Evolutionary conservation across 2,329 filamentous ascomycete species (phyloP), one percentile per base, ranked within the genome.

Genomic region (Cladosporium sp.): DNA sequence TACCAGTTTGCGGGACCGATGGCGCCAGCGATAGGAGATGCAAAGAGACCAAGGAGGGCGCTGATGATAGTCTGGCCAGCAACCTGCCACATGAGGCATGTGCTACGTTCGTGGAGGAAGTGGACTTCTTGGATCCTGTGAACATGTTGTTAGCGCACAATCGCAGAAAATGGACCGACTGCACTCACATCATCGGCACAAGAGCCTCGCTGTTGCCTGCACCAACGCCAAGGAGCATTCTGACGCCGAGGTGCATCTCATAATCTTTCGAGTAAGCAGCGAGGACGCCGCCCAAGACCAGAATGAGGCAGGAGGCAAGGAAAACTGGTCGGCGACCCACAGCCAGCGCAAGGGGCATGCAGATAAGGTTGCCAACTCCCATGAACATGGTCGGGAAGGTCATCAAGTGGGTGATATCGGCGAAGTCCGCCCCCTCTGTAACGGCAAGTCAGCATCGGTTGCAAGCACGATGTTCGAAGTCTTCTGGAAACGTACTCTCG

Each of bases 1-100:
- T 83, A 82, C 81, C 81, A 82, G 53, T 79, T 77, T 2, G 73
- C 66, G 0, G 79, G 76, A 0, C 78, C 79, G 7, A 82, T 79
- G 0, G 74, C 77, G 0, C 70, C 76, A 2, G 79, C 79, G 46
- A 83, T 81, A 1, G 79, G 79, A 5, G 78, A 77, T 1, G 80
- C 79, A 49, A 79, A 79, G 0, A 82, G 72, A 0, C 76, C 72
- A 65, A 73, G 79, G 3, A 80, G 70, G 0, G 79, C 75, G 1
- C 76, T 77, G 5, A 79, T 66, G 18, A 78, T 75, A 3, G 78
- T 77, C 54, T 82, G 79, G 11, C 78, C 76, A 0, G 79, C 76
- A 28, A 76, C 76, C 61, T 81, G 79, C 64, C 78, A 76, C 78
- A 80, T 82, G 18, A 80, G 69, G 36, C 68, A 74, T 7, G 71